Base-by-base conservation (phyloP, 1,139 yeast species). In the Wickerhamomyces sp. region DNA sequence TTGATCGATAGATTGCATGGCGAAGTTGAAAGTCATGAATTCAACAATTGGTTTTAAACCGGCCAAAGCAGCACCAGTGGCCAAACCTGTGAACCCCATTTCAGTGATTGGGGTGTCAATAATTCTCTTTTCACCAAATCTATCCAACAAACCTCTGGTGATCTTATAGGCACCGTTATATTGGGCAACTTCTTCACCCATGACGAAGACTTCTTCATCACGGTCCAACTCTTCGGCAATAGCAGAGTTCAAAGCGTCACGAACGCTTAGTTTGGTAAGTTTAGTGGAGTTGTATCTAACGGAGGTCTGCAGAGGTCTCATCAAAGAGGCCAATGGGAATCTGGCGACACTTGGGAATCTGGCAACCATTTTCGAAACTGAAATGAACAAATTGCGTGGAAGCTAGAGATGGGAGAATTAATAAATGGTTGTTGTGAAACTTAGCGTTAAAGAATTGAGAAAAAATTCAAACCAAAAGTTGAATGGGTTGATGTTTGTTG, bases 151-250 rank as follows among this genome's bases (percentile, higher is more conserved):
- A 31, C 98, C 98, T 62, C 95, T 81, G 50, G 97, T 84, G 44
- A 91, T 85, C 72, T 91, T 91, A 72, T 91, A 91, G 42, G 99
- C 99, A 70, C 99, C 99, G 59, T 91, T 89, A 69, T 93, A 91
- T 64, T 89, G 97, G 35, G 95, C 98, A 48, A 91, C 98, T 67
- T 91, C 99, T 70, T 91, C 99, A 62, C 99, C 99, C 78, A 91
- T 84, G 55, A 91, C 66, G 72, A 87, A 91, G 31, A 91, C 97
- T 52, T 77, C 83, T 49, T 87, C 95, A 61, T 93, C 97, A 51
- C 89, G 77, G 70, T 91, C 97, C 73, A 91, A 76, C 68, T 93
- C 99, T 68, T 91, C 99, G 41, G 95, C 95, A 64, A 91, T 72
- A 28, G 96, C 98, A 44, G 84, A 71, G 70, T 91, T 93, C 55